A percentile compares a stretch with the other conserved stretches of the same genome.
phyloP scores from a whole-genome alignment of 2,329 filamentous ascomycete species.

The Aspergillus pseudoviridinutans region DNA sequence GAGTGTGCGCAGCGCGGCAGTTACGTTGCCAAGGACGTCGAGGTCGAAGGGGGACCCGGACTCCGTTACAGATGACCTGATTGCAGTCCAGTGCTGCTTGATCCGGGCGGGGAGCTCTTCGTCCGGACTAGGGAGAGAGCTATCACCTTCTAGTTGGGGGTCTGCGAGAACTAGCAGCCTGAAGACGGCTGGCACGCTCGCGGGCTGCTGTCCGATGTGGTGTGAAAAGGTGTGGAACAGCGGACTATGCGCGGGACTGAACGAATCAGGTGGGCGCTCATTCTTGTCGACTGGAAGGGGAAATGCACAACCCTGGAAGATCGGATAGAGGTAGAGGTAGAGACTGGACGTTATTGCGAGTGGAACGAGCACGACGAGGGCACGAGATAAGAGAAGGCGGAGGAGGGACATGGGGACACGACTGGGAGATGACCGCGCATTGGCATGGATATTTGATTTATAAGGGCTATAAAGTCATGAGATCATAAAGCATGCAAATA shows the following conservation, averaged over 20 bases:
- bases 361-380: conserved; percentile 54
- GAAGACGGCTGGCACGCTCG: conserved; percentile 61
- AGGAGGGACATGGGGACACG: conserved; percentile 48
- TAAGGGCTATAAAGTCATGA: background rate
- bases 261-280: background rate
- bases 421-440: background rate
- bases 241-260: conserved; percentile 10
- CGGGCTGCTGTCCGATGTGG: conserved; percentile 25
- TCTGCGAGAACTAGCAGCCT: conserved; percentile 84
- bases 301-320: conserved; percentile 77
- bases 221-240: conserved; percentile 35
- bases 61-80: conserved; percentile 12
- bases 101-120: conserved; percentile 44
- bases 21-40: conserved; percentile 20
- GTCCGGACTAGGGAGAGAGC: conserved; percentile 62
- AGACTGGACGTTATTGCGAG: conserved; percentile 65
- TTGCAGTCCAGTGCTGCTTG: conserved; percentile 30
- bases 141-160: conserved; percentile 90
- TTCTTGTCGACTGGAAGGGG: conserved; percentile 46
- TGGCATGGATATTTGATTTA: background rate
- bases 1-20: conserved; percentile 32
- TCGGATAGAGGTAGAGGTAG: conserved; percentile 84
- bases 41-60: conserved; percentile 12
- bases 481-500: conserved; percentile 1
- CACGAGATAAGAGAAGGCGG: conserved; percentile 43